Percentiles rank a stretch among this genome's conserved stretches.
Evolutionary conservation across 2,329 filamentous ascomycete species (phyloP).

Genomic region (Fusarium scirpi): DNA sequence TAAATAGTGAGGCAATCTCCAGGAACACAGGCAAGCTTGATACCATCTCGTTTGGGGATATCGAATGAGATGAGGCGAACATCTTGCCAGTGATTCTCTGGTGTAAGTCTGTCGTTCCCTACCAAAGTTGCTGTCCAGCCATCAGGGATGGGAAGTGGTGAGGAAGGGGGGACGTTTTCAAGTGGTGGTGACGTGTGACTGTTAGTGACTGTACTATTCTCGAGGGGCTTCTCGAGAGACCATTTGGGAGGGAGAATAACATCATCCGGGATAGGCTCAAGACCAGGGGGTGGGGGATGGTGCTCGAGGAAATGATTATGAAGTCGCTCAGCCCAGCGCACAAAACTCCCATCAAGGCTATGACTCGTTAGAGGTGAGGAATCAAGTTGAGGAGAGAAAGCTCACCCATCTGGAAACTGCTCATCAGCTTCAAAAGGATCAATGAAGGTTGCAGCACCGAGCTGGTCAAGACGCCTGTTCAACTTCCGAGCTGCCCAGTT

Average conservation of each 20-base stretch:
- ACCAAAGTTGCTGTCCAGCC: constrained; percentile 69
- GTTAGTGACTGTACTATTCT: constrained; percentile 10
- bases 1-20: constrained; percentile 86
- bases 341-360: constrained; percentile 84
- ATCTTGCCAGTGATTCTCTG: constrained; percentile 88
- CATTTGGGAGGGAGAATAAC: constrained; percentile 81
- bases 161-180: constrained; percentile 46
- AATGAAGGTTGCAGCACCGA: constrained; percentile 83
- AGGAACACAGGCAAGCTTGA: constrained; percentile 63
- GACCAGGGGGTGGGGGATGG: constrained; percentile 75
- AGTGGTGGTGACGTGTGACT: constrained; percentile 24
- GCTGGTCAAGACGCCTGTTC: constrained; percentile 82
- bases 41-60: constrained; percentile 49
- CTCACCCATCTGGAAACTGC: constrained; percentile 89
- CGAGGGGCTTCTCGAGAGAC: constrained; percentile 47
- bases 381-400: constrained; percentile 9
- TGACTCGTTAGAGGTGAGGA: neutral
- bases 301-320: constrained; percentile 72
- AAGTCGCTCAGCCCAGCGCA: constrained; percentile 80
- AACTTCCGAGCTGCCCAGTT: constrained; percentile 95
- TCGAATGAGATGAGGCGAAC: constrained; percentile 82
- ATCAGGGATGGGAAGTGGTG: constrained; percentile 67
- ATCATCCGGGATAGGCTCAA: constrained; percentile 78
- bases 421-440: constrained; percentile 90
- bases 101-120: constrained; percentile 80